phyloP scores from a whole-genome alignment of 192 early-diverging fungal genomes.

The Paraglomus occultum region DNA sequence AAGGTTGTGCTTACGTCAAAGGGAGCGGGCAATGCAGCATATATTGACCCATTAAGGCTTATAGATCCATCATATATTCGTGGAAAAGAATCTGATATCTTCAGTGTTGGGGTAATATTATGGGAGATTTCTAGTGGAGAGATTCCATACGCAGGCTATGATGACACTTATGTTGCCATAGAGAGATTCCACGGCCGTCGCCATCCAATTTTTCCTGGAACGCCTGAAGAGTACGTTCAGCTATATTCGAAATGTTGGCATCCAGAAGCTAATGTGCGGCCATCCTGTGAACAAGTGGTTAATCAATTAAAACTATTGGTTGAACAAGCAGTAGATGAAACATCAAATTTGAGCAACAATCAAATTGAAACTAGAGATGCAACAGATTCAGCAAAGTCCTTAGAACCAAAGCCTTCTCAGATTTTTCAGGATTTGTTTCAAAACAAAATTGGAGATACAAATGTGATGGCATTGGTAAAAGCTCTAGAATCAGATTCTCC shows the following conservation, averaged over 20 bases:
- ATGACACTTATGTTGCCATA: neutral
- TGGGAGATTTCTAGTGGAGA: conserved; percentile 14
- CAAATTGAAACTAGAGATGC: too few relatives aligned
- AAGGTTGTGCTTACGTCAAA: too few relatives aligned
- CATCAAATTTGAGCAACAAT: too few relatives aligned
- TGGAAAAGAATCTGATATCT: conserved; percentile 7
- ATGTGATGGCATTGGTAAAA: too few relatives aligned
- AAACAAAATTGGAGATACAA: too few relatives aligned
- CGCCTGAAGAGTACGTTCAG: conserved; percentile 26
- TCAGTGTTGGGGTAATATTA: conserved; percentile 4
- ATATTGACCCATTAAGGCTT: conserved; percentile 12
- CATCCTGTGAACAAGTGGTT: conserved; percentile 19
- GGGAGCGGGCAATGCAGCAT: neutral
- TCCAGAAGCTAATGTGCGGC: conserved; percentile 12
- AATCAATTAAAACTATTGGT: neutral
- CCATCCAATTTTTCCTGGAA: conserved; percentile 2
- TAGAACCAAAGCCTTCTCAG: too few relatives aligned
- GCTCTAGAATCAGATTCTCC: too few relatives aligned
- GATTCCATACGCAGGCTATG: neutral
- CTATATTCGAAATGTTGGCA: conserved; percentile 28
- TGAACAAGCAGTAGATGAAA: too few relatives aligned
- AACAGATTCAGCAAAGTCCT: too few relatives aligned
- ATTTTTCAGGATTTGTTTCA: too few relatives aligned
- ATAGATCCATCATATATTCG: neutral
- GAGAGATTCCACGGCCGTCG: neutral